A percentile compares a stretch with the other conserved stretches of the same genome.
Evolutionary conservation across 768 basidiomycete genomes (phyloP).

Genomic region (Udeniomyces megalosporus): DNA sequence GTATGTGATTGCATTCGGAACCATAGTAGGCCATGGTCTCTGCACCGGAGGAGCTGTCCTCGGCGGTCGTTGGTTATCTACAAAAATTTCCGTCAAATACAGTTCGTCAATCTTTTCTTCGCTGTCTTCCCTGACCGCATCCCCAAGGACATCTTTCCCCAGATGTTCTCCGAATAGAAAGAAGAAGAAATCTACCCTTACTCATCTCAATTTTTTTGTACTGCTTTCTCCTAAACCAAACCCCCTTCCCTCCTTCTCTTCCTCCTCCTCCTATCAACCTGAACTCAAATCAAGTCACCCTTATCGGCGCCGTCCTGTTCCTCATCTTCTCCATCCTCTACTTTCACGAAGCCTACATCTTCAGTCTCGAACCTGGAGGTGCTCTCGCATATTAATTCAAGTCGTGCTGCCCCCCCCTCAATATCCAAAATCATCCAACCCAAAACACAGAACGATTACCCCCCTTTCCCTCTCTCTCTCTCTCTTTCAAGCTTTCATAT

Average conservation of each 20-base stretch:
- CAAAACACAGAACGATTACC: too few species aligned
- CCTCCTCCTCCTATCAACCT: neutral
- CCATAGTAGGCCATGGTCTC: constrained; percentile 67
- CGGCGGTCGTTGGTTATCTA: constrained; percentile 83
- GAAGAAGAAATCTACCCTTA: too few species aligned
- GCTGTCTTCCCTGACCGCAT: neutral
- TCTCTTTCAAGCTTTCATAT: too few species aligned
- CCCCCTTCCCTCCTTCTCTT: too few species aligned
- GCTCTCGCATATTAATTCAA: neutral
- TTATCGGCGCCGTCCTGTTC: constrained; percentile 67
- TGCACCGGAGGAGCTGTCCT: constrained; percentile 83
- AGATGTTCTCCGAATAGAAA: too few species aligned
- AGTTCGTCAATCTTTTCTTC: constrained; percentile 38
- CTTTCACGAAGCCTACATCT: constrained; percentile 43
- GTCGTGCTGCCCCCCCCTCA: too few species aligned
- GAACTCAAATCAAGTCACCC: constrained; percentile 42
- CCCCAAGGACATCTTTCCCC: neutral
- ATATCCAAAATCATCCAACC: too few species aligned
- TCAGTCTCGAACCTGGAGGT: neutral
- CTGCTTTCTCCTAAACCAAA: too few species aligned
- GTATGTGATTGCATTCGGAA: constrained; percentile 76
- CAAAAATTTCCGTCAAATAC: constrained; percentile 87
- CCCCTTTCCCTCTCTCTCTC: too few species aligned
- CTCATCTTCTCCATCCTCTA: constrained; percentile 67
- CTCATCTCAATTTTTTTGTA: too few species aligned